Percentiles rank a stretch among this genome's conserved stretches.
Evolutionary conservation across 1,139 yeast genomes (phyloP).

Genomic region (Saccharomyces hybrid): DNA sequence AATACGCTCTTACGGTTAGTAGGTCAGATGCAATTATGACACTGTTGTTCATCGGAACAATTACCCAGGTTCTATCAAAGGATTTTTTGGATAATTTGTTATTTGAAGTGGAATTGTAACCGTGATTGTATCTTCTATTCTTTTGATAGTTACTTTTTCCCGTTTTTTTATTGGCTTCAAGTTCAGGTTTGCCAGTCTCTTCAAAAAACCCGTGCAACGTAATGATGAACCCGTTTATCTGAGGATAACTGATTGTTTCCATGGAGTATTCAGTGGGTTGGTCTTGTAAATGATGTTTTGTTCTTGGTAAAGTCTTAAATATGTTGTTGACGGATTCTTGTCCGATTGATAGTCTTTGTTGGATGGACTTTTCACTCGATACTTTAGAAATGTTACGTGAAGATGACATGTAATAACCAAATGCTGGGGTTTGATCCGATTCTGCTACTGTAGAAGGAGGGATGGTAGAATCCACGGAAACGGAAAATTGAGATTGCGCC

Average conservation of each 20-base stretch:
- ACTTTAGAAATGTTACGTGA: conserved; percentile 74
- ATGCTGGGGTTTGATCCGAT: conserved; percentile 39
- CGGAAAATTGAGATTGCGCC: conserved; percentile 75
- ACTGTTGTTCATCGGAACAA: conserved; percentile 63
- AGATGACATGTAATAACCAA: conserved; percentile 57
- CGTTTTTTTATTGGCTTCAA: conserved; percentile 21
- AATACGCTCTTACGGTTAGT: conserved; percentile 56
- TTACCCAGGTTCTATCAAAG: conserved; percentile 83
- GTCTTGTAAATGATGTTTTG: conserved; percentile 61
- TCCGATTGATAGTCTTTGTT: conserved; percentile 60
- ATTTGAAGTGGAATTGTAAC: conserved; percentile 26
- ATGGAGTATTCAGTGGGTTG: conserved; percentile 64
- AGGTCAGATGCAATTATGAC: conserved; percentile 83
- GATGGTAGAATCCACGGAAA: conserved; percentile 46
- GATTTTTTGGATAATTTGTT: conserved; percentile 54
- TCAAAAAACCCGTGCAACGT: conserved; percentile 78
- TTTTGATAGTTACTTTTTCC: conserved; percentile 29
- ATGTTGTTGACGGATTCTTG: conserved; percentile 53
- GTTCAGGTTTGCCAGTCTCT: conserved; percentile 53
- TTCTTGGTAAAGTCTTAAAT: conserved; percentile 63
- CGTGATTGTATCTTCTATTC: conserved; percentile 32
- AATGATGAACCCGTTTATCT: conserved; percentile 68
- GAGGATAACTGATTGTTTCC: conserved; percentile 69
- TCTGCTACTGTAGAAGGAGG: conserved; percentile 40
- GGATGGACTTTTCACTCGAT: conserved; percentile 50